Base-by-base conservation (phyloP, 2,329 filamentous ascomycete genomes). In the Talaromyces sp. region DNA sequence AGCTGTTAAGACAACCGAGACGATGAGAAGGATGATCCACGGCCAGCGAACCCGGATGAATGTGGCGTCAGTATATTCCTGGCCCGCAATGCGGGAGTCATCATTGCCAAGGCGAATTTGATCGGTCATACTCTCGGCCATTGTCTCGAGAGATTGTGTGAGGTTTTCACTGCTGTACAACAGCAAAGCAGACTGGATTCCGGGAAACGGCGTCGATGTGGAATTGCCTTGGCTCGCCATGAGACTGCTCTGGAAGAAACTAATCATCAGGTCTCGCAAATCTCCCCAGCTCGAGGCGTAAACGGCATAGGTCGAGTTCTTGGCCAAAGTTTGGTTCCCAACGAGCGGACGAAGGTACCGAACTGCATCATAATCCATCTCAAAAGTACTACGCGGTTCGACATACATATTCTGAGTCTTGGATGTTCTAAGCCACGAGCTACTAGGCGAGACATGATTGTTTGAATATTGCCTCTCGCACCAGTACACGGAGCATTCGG, bases 401-500 rank as follows among this genome's bases (percentile, higher is more conserved):
- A 33, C 31, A 33, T 33, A 33, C 10, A 57, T 34, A 33, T 16
- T 9, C 36, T 27, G 55, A 10, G 16, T 47, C 16, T 57, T 33
- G 2, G 28, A 47, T n/a, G 47, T 30, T 12, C 31, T 44, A 5
- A 31, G 8, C 14, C 3, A 42, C 10, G 16, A 57, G 55, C 33
- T 47, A 8, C 6, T 16, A n/a, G 36, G 55, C 12, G 18, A 16
- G 50, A 40, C 14, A 53, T 42, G 18, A 27, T 2, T 30, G 40
- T 34, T 9, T 16, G 18, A 34, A n/a, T 56, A 56, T 57, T 36
- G 36, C 30, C 42, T 58, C 51, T 65, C 63, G 53, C 63, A 64
- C 14, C 42, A 55, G 40, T 64, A 65, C 5, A 65, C 28, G 6
- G 50, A 31, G 47, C 63, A 65, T 55, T 61, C 56, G 9, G 60